A percentile compares a stretch with the other conserved stretches of the same genome.
phyloP scores from a whole-genome alignment of 1,139 yeast species.

The Candida smagusa region DNA sequence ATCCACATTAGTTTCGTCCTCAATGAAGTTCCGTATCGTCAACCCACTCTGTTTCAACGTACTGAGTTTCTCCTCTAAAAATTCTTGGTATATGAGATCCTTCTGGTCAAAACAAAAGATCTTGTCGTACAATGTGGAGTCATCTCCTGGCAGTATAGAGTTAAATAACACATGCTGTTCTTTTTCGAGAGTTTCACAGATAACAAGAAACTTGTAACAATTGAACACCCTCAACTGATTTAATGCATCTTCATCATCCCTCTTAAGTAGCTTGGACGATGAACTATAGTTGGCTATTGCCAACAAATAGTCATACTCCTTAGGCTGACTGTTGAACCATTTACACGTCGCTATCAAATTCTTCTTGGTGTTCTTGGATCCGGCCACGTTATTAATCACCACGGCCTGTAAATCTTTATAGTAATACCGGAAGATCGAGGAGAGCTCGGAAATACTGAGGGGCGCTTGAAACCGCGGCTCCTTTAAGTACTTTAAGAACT shows the following conservation, averaged over 20 bases:
- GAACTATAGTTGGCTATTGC: slow-evolving; percentile 45
- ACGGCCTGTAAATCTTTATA: slow-evolving; percentile 39
- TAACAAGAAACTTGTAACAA: slow-evolving; percentile 36
- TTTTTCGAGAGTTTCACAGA: slow-evolving; percentile 30
- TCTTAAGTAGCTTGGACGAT: slow-evolving; percentile 35
- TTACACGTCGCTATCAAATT: slow-evolving; percentile 31
- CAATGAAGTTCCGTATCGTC: slow-evolving; percentile 31
- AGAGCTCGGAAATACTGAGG: slow-evolving; percentile 33
- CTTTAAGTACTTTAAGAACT: slow-evolving; percentile 35
- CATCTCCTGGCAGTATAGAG: slow-evolving; percentile 24
- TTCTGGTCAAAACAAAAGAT: slow-evolving; percentile 38
- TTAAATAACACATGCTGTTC: slow-evolving; percentile 33
- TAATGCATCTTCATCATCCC: slow-evolving; percentile 37
- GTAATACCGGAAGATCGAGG: slow-evolving; percentile 31
- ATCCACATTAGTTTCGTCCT: slow-evolving; percentile 14
- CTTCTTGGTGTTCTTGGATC: slow-evolving; percentile 38
- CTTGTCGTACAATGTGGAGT: slow-evolving; percentile 35
- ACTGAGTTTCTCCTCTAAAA: slow-evolving; percentile 33
- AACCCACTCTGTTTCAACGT: slow-evolving; percentile 24
- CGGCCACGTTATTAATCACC: slow-evolving; percentile 33
- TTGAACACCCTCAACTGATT: slow-evolving; percentile 41
- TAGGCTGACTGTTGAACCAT: slow-evolving; percentile 29
- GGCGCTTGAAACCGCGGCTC: slow-evolving; percentile 47
- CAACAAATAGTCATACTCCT: slow-evolving; percentile 37
- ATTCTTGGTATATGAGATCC: slow-evolving; percentile 36